Percentiles rank a stretch among this genome's conserved stretches.
Conservation (phyloP, 1,139 yeast genomes). For the Yamadazyma triangularis region DNA sequence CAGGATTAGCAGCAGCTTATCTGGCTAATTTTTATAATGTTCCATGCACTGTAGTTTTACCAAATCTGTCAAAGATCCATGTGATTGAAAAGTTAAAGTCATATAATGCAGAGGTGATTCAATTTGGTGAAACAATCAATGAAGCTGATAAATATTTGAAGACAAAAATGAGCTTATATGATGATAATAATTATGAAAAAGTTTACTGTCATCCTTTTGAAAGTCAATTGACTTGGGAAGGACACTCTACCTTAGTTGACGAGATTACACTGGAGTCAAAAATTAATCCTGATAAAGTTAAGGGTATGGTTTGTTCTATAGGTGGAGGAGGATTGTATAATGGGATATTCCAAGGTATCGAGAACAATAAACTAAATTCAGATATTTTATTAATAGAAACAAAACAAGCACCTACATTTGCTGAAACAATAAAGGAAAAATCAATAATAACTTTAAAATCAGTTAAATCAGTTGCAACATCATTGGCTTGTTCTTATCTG, state of each 20-base stretch:
- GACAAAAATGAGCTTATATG: constrained; percentile 13
- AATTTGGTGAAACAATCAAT: constrained; percentile 31
- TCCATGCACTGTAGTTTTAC: constrained; percentile 39
- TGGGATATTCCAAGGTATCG: constrained; percentile 31
- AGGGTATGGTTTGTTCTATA: constrained; percentile 37
- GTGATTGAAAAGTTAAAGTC: constrained; percentile 21
- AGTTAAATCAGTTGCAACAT: constrained; percentile 34
- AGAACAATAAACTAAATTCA: constrained; percentile 15
- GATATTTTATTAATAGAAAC: constrained; percentile 35
- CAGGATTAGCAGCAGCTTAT: constrained; percentile 45
- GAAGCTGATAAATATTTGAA: constrained; percentile 34
- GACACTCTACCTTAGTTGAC: constrained; percentile 32
- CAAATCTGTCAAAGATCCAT: constrained; percentile 21
- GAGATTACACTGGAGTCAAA: constrained; percentile 23
- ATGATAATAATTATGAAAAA: constrained; percentile 15
- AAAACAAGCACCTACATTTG: constrained; percentile 34
- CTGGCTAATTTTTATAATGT: constrained; percentile 23
- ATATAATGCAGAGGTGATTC: constrained; percentile 26
- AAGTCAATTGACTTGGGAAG: constrained; percentile 35
- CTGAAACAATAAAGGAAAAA: constrained; percentile 25
- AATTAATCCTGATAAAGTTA: constrained; percentile 18
- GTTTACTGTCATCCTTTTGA: constrained; percentile 43
- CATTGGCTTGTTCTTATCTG: constrained; percentile 38
- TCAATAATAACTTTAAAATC: constrained; percentile 22
- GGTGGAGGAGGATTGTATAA: constrained; percentile 45